Evolutionary conservation across 2,329 filamentous ascomycete species (phyloP).

Genomic region (Aspergillus fischeri): DNA sequence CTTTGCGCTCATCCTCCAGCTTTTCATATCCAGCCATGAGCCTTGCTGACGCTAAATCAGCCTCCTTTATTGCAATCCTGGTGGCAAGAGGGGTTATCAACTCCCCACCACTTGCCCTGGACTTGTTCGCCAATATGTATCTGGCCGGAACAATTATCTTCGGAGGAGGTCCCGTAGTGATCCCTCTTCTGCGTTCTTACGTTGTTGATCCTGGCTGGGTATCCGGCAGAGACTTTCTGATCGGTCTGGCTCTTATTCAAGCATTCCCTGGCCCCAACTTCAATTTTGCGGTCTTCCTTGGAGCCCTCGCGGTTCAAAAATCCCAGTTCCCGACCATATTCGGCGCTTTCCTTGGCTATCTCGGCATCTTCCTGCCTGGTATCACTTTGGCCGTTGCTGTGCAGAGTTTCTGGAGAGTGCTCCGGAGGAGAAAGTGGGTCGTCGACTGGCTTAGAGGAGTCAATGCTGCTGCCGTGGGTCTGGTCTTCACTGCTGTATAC

Average conservation of each 20-base stretch:
- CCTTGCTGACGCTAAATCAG: conserved; percentile 19
- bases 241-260: conserved; percentile 68
- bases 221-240: conserved; percentile 64
- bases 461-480: conserved; percentile 57
- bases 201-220: conserved; percentile 69
- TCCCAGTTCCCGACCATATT: conserved; percentile 29
- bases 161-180: conserved; percentile 62
- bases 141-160: conserved; percentile 68
- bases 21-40: neutral
- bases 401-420: conserved; percentile 51
- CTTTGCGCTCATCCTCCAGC: neutral
- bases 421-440: conserved; percentile 47
- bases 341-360: conserved; percentile 50
- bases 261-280: conserved; percentile 60
- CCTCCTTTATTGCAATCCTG: conserved; percentile 56
- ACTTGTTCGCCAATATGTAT: conserved; percentile 68
- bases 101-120: conserved; percentile 47
- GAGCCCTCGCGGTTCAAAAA: conserved; percentile 45
- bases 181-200: conserved; percentile 57
- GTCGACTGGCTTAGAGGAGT: conserved; percentile 51
- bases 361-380: conserved; percentile 42
- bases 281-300: conserved; percentile 55
- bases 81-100: conserved; percentile 41
- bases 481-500: conserved; percentile 63
- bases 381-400: conserved; percentile 31